Percentiles rank a stretch among this genome's conserved stretches.
phyloP scores from a whole-genome alignment of 768 basidiomycete genomes.

The Lactarius tabidus region DNA sequence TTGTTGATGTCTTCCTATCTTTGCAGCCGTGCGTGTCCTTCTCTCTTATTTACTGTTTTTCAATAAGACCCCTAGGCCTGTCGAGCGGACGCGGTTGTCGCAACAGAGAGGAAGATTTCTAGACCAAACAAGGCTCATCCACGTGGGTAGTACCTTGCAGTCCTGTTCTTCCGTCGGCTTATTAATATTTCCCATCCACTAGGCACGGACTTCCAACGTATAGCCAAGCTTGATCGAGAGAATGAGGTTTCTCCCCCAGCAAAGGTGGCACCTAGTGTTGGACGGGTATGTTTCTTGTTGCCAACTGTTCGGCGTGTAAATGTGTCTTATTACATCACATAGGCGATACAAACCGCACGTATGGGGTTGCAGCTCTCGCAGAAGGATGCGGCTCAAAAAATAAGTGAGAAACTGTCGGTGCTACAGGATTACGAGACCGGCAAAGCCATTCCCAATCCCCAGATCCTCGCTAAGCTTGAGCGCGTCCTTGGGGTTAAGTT shows the following conservation, averaged over 20 bases:
- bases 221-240: slow-evolving; percentile 91
- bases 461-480: slow-evolving; percentile 88
- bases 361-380: slow-evolving; percentile 77
- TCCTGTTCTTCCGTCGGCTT: background rate
- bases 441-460: slow-evolving; percentile 80
- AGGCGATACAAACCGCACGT: slow-evolving; percentile 83
- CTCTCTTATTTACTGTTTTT: background rate
- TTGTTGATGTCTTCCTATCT: background rate
- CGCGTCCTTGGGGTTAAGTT: slow-evolving; percentile 82
- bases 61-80: slow-evolving; percentile 51
- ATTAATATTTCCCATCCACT: background rate
- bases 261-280: slow-evolving; percentile 69
- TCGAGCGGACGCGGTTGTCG: slow-evolving; percentile 68
- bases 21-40: slow-evolving; percentile 23
- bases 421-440: slow-evolving; percentile 88
- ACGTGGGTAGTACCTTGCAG: slow-evolving; percentile 41
- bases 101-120: slow-evolving; percentile 76
- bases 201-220: slow-evolving; percentile 92
- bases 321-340: slow-evolving; percentile 12
- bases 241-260: slow-evolving; percentile 93
- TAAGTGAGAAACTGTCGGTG: slow-evolving; percentile 89
- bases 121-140: slow-evolving; percentile 74
- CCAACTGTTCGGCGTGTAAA: background rate
- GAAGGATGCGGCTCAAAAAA: slow-evolving; percentile 88
- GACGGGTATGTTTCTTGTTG: slow-evolving; percentile 50